Evolutionary conservation across 345 rosid species (phyloP), one percentile per base, ranked within the genome.

Genomic region (Cardiospermum halicacabum): DNA sequence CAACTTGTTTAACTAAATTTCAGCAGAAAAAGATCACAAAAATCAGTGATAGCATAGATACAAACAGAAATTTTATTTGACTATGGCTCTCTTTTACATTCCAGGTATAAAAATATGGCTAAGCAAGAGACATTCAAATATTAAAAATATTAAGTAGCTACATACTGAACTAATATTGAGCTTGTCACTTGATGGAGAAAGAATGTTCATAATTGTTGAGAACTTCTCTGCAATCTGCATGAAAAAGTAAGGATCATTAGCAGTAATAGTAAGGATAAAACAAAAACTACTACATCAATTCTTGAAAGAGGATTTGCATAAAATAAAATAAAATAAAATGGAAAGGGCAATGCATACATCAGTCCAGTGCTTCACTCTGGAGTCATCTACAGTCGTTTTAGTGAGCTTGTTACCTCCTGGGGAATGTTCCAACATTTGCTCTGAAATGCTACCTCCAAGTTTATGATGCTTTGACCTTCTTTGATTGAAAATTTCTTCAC

Each of bases 221-320:
- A 94, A 73, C 72, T 83, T 83, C 22, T 34, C 73, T 48, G 75
- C 77, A 76, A 85, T 77, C 99, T 94, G 91, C 81, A 75, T 66
- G 66, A 74, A 18, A 64, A 66, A 34, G 34, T 71, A 68, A 19
- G n/a, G 60, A 63, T 69, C 58, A 65, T 67, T 40, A 67, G 69
- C 55, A 72, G n/a, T n/a, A n/a, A 65, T 21, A 10, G 34, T 27
- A 53, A 45, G 12, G 26, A 28, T n/a, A 22, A 19, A 67, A 34
- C 37, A 60, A 11, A 34, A 34, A 34, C 39, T 34, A 74, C 21
- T 61, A 27, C 22, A 13, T 32, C 59, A 39, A 30, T 36, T 13
- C n/a, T 45, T 10, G n/a, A 54, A 10, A 49, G 37, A 16, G 22
- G 64, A 71, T 54, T 37, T n/a, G n/a, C n/a, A n/a, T n/a, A n/a